Evolutionary conservation across 2,329 filamentous ascomycete genomes (phyloP).

Genomic region (Thermothelomyces thermophilus): DNA sequence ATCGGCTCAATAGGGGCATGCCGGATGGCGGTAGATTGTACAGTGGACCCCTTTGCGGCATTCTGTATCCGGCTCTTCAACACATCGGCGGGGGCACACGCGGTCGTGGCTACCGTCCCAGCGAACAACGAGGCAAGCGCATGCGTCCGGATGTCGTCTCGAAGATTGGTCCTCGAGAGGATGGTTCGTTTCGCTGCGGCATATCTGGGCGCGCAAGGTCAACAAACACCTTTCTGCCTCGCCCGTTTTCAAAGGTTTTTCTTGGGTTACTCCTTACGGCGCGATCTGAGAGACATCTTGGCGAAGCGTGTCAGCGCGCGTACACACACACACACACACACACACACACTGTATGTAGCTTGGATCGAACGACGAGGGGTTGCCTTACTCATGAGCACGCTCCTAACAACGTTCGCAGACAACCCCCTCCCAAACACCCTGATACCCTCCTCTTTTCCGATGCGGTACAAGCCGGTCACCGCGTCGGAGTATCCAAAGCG

Average conservation of each 20-base stretch:
- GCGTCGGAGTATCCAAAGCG: slow-evolving; percentile 19
- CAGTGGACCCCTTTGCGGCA: slow-evolving; percentile 18
- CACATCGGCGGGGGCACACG: slow-evolving; percentile 21
- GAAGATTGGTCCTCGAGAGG: slow-evolving; percentile 12
- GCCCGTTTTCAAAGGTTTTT: neutral
- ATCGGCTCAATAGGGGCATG: neutral
- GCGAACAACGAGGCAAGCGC: slow-evolving; percentile 16
- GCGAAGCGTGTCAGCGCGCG: neutral
- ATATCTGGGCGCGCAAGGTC: slow-evolving; percentile 9
- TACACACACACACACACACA: no score
- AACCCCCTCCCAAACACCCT: slow-evolving; percentile 19
- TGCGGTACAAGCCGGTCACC: slow-evolving; percentile 16
- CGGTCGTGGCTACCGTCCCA: slow-evolving; percentile 20
- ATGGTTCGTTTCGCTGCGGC: slow-evolving; percentile 17
- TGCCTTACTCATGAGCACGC: slow-evolving; percentile 22
- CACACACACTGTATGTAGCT: no score
- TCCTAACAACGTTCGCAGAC: slow-evolving; percentile 21
- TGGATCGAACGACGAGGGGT: no score
- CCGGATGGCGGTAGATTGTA: neutral
- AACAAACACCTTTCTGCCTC: neutral
- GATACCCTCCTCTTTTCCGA: slow-evolving; percentile 19
- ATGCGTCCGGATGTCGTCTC: slow-evolving; percentile 22
- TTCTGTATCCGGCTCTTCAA: slow-evolving; percentile 20
- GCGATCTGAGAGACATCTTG: slow-evolving; percentile 9
- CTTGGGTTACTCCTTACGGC: neutral